Conservation (phyloP, 2,329 filamentous ascomycete species). For the Clonostachys rhizophaga region DNA sequence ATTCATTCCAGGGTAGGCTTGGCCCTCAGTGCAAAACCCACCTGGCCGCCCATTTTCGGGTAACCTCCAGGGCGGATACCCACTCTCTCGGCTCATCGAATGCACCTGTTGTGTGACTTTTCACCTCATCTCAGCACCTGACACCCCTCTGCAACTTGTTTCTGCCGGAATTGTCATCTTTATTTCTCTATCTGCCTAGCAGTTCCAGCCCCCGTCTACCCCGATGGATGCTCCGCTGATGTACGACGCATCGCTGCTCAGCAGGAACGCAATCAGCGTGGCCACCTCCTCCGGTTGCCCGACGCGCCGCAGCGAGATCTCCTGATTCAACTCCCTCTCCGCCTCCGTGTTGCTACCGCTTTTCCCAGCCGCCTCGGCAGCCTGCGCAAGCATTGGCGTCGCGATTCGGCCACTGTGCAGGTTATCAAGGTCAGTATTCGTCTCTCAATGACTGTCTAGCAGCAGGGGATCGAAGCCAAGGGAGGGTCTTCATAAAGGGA, state of each 20-base stretch:
- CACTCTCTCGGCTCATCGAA: no score
- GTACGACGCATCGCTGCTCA: slow-evolving; percentile 18
- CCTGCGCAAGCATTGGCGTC: slow-evolving; percentile 17
- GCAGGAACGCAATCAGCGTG: slow-evolving; percentile 15
- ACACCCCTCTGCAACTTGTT: no score
- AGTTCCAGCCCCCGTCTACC: slow-evolving; percentile 18
- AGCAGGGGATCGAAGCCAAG: no score
- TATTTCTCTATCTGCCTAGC: slow-evolving; percentile 4
- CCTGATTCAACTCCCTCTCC: slow-evolving; percentile 6
- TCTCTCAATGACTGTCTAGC: no score
- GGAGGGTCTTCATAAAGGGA: no score
- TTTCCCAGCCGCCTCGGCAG: slow-evolving; percentile 4
- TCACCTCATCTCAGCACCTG: no score
- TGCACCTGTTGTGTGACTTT: no score
- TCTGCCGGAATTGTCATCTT: no score
- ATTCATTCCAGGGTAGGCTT: no score
- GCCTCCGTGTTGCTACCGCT: neutral
- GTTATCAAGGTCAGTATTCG: neutral
- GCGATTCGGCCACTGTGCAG: slow-evolving; percentile 15
- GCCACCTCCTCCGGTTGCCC: slow-evolving; percentile 17
- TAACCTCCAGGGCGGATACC: no score
- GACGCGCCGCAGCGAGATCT: slow-evolving; percentile 11
- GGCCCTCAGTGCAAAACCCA: no score
- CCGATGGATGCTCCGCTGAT: slow-evolving; percentile 14
- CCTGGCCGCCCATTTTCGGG: no score